phyloP scores from a whole-genome alignment of 768 basidiomycete species.

The Lyophyllum decastes region DNA sequence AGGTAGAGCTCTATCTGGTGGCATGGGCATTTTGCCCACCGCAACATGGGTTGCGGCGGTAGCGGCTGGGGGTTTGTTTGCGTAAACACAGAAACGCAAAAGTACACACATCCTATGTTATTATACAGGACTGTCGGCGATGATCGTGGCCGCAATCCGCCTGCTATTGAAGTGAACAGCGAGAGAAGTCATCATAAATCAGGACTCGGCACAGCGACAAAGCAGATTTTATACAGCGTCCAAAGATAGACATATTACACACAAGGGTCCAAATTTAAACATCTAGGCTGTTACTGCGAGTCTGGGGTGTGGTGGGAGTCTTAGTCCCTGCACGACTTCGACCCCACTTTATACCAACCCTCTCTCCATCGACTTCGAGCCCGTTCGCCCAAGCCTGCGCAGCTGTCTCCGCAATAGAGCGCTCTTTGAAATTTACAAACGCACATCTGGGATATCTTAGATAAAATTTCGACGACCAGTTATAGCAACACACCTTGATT shows the following conservation, averaged over 20 bases:
- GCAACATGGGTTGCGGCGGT: conserved; percentile 44
- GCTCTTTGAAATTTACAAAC: conserved; percentile 90
- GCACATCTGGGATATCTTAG: conserved; percentile 66
- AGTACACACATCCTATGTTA: neutral
- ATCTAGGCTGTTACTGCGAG: conserved; percentile 19
- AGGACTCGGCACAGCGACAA: neutral
- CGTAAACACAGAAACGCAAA: conserved; percentile 7
- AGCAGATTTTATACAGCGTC: conserved; percentile 1
- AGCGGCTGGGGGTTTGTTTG: conserved; percentile 41
- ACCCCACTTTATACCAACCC: conserved; percentile 85
- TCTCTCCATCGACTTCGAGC: conserved; percentile 80
- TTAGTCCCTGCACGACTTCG: conserved; percentile 58
- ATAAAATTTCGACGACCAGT: neutral
- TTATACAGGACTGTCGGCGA: neutral
- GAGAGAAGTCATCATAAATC: too few species aligned
- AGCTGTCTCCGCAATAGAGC: conserved; percentile 81
- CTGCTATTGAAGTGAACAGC: too few species aligned
- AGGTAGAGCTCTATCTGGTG: conserved; percentile 45
- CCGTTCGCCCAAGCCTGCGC: conserved; percentile 92
- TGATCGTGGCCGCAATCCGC: too few species aligned
- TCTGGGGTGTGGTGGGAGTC: conserved; percentile 22
- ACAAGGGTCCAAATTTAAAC: neutral
- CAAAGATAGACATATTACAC: conserved; percentile 3
- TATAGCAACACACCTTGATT: conserved; percentile 56
- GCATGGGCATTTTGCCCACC: conserved; percentile 31